Percentiles rank a stretch among this genome's conserved stretches.
Conservation (phyloP, 495 filamentous ascomycete genomes). For the Aspergillus sclerotiicarbonarius region DNA sequence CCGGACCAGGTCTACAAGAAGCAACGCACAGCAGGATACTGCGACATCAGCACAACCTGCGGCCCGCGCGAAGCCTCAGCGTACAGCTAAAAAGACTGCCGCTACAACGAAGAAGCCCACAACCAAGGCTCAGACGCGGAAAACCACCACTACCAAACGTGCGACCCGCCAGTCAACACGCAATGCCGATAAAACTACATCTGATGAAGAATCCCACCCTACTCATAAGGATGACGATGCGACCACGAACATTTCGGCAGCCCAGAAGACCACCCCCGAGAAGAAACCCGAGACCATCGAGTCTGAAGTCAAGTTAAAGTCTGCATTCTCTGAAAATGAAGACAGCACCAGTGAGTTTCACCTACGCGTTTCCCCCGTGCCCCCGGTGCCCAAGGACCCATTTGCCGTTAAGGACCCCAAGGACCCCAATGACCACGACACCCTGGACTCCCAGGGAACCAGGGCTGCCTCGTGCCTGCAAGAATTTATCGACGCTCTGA, state of each 20-base stretch:
- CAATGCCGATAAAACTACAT: conserved; percentile 3
- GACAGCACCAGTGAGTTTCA: not conserved
- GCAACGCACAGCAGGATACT: conserved; percentile 8
- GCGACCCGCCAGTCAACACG: conserved; percentile 12
- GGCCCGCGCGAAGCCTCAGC: conserved; percentile 15
- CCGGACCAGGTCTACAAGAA: conserved; percentile 21
- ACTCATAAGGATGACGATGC: not conserved
- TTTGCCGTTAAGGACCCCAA: not conserved
- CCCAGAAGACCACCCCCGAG: conserved; percentile 16
- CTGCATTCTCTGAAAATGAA: not conserved
- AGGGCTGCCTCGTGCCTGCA: conserved; percentile 1
- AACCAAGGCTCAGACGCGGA: conserved; percentile 10
- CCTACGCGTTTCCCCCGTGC: too few relatives aligned
- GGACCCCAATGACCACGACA: not conserved
- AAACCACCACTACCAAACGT: conserved; percentile 8
- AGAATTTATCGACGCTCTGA: not conserved
- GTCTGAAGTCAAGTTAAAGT: not conserved
- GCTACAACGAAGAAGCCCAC: conserved; percentile 8
- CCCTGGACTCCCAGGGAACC: not conserved
- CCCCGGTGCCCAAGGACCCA: too few relatives aligned
- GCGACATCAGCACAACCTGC: conserved; percentile 16
- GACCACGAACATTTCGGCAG: conserved; percentile 7
- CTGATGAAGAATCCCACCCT: conserved; percentile 6
- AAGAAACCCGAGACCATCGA: not conserved
- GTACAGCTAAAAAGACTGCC: conserved; percentile 14